A percentile compares a stretch with the other conserved stretches of the same genome.
phyloP scores from a whole-genome alignment of 805 yeast genomes.

The Pichia californica region DNA sequence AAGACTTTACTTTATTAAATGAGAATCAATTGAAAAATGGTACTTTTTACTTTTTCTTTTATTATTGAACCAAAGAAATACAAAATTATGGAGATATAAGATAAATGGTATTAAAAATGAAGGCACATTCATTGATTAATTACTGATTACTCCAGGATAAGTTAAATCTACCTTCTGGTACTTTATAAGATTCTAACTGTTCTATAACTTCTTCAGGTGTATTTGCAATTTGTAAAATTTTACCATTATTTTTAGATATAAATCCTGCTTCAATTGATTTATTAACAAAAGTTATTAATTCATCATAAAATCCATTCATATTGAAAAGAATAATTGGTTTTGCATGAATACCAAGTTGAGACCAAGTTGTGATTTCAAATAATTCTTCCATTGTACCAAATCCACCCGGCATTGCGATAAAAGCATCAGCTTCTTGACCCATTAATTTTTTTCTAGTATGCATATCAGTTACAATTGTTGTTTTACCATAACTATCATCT shows the following conservation, averaged over 20 bases:
- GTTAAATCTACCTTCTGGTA: constrained; percentile 69
- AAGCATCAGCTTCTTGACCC: constrained; percentile 75
- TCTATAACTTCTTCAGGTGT: constrained; percentile 63
- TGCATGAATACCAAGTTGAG: constrained; percentile 77
- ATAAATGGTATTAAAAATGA: neutral
- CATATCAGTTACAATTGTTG: constrained; percentile 82
- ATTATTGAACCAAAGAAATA: neutral
- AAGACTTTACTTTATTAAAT: no score
- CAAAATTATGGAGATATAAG: neutral
- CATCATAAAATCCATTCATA: constrained; percentile 74
- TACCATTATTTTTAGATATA: constrained; percentile 58
- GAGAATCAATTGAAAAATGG: no score
- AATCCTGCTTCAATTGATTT: constrained; percentile 61
- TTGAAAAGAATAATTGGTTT: constrained; percentile 78
- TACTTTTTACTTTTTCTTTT: no score
- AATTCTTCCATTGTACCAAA: constrained; percentile 86
- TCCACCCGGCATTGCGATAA: constrained; percentile 89
- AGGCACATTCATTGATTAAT: neutral
- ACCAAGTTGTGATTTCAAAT: constrained; percentile 88
- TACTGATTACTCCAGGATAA: constrained; percentile 54
- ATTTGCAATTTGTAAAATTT: constrained; percentile 61
- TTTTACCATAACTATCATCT: constrained; percentile 61
- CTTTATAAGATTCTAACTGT: constrained; percentile 51
- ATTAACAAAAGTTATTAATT: constrained; percentile 53
- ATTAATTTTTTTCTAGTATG: constrained; percentile 81